Base-by-base conservation (phyloP, 805 yeast genomes). In the Nakazawaea populi region DNA sequence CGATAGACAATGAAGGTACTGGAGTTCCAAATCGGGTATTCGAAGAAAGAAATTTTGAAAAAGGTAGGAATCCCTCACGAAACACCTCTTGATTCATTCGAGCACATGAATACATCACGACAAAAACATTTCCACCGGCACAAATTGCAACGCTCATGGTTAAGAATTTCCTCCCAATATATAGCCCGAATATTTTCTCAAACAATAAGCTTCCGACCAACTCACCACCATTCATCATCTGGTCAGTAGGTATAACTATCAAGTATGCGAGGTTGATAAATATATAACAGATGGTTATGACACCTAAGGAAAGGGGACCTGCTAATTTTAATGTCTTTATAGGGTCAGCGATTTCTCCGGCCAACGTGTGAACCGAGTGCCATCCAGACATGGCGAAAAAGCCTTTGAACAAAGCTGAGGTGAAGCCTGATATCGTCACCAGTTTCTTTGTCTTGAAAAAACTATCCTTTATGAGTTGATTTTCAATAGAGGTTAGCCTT, bases 11-110 rank as follows among this genome's bases (percentile, higher is more conserved):
- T 0, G 81, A 67, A 10, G 76, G 71, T 40, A 77, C 54, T 2
- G 83, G 83, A 1, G 83, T 77, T 3, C 78, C 79, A 51, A 63
- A 69, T 2, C 83, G 83, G 71, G 74, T 70, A 54, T 79, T 79
- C 4, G 83, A 75, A 1, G 83, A 74, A 72, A 79, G 76, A 52
- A 73, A 65, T 31, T 56, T 58, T 8, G 82, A 76, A 45, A 65
- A 72, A 4, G 85, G 85, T 30, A 79, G 61, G 56, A 70, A 77
- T 0, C 83, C 83, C 54, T 77, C 83, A 28, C 82, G 60, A 58
- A 79, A 79, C 1, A 76, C 77, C 58, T 79, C 85, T 58, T 79
- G 85, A 54, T 75, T 75, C 60, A 76, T 73, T 53, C 84, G 65
- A 1, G 82, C 76, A 24, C 77, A 70, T 14, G 79, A 74, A 58